Conservation (phyloP, 179 eudicot genomes). For the Carnegiea gigantea region DNA sequence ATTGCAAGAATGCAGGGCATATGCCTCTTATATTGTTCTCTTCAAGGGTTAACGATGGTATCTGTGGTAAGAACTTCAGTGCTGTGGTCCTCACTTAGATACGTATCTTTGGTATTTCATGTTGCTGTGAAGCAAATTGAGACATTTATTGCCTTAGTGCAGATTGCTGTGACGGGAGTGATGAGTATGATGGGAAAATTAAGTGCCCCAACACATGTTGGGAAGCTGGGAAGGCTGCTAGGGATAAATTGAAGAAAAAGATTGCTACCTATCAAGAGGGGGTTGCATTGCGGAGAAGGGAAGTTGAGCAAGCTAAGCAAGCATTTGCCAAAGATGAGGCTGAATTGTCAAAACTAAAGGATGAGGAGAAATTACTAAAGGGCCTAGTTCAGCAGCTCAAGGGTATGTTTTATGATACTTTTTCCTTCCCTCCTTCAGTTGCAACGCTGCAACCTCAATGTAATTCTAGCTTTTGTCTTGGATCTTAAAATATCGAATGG, state of each 20-base stretch:
- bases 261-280: constrained; percentile 77
- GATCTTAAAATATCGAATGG: not conserved
- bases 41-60: constrained; percentile 94
- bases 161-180: constrained; percentile 98
- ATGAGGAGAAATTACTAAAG: constrained; percentile 78
- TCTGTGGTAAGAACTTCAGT: constrained; percentile 67
- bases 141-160: constrained; percentile 25
- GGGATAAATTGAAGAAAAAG: constrained; percentile 80
- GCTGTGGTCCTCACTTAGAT: not conserved
- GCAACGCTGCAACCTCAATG: not conserved
- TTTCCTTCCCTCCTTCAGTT: constrained; percentile 1
- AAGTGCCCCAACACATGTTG: constrained; percentile 87
- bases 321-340: constrained; percentile 71
- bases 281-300: constrained; percentile 58
- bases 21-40: constrained; percentile 66
- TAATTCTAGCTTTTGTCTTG: not conserved
- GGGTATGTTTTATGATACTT: constrained; percentile 43
- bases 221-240: constrained; percentile 95
- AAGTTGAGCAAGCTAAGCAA: constrained; percentile 67
- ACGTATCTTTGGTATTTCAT: not conserved
- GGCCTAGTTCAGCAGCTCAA: constrained; percentile 78
- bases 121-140: constrained; percentile 26
- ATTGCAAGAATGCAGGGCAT: constrained; percentile 83
- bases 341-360: constrained; percentile 67
- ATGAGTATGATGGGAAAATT: constrained; percentile 75